Evolutionary conservation across 228 moss, liverwort and hornwort species (phyloP).

Genomic region (Sphagnum magellanicum): DNA sequence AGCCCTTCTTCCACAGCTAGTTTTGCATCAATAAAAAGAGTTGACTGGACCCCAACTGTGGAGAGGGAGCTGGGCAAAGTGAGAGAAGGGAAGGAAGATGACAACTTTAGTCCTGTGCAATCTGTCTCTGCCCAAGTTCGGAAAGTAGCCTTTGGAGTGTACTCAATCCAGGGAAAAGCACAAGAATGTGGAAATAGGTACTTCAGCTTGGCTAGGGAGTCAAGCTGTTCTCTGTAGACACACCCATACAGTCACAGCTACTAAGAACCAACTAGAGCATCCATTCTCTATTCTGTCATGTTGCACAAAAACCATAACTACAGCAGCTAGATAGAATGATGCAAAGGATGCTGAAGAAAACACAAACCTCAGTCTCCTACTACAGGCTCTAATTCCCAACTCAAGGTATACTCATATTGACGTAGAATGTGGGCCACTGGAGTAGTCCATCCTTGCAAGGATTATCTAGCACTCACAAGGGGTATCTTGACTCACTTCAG

Average conservation of each 20-base stretch:
- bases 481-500: conserved; percentile 66
- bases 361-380: too few relatives aligned
- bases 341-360: too few relatives aligned
- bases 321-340: too few relatives aligned
- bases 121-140: conserved; percentile 68
- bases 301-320: too few relatives aligned
- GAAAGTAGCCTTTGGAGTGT: conserved; percentile 49
- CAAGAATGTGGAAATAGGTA: conserved; percentile 52
- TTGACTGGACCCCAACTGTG: conserved; percentile 18
- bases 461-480: conserved; percentile 27
- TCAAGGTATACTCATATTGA: too few relatives aligned
- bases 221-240: conserved; percentile 71
- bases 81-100: conserved; percentile 17
- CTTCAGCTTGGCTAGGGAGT: conserved; percentile 76
- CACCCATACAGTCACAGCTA: neutral
- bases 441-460: neutral
- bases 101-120: conserved; percentile 37
- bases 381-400: too few relatives aligned
- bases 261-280: too few relatives aligned
- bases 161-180: conserved; percentile 55
- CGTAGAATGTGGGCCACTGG: too few relatives aligned
- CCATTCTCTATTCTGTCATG: too few relatives aligned
- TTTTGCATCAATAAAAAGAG: conserved; percentile 1
- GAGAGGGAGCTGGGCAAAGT: conserved; percentile 13
- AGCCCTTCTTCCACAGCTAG: neutral